These are phyloP conservation scores for Colletotrichum liaoningense DNA, from an alignment of 2,329 filamentous ascomycete species.

Conservation along the genomic window DNA sequence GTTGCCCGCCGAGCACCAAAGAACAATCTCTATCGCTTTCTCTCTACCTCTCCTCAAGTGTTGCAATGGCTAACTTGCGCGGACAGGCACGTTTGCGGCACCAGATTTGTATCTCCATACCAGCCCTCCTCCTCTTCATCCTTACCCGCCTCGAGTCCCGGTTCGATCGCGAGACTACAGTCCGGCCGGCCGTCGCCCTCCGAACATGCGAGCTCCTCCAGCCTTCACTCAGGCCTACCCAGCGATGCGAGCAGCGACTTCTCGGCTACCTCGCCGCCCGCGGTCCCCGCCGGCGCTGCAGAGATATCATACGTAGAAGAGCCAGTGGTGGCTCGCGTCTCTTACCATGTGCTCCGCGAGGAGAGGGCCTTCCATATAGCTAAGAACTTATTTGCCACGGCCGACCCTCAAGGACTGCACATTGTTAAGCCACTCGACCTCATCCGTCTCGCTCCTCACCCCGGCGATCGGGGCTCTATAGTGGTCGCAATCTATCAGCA, in stretches of 20 bases:
- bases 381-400: conserved; percentile 76
- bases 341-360: conserved; percentile 83
- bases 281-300: conserved; percentile 48
- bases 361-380: conserved; percentile 90
- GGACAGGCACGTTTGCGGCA: conserved; percentile 74
- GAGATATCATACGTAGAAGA: conserved; percentile 69
- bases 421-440: conserved; percentile 86
- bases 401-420: conserved; percentile 79
- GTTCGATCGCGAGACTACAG: conserved; percentile 53
- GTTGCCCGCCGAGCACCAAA: neutral
- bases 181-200: conserved; percentile 56
- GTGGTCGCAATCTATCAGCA: conserved; percentile 85
- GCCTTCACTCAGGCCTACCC: conserved; percentile 42
- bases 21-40: neutral
- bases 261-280: conserved; percentile 48
- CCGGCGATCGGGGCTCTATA: conserved; percentile 77
- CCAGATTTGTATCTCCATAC: conserved; percentile 64
- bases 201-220: conserved; percentile 51
- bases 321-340: conserved; percentile 83
- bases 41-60: neutral
- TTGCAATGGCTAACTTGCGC: conserved; percentile 32
- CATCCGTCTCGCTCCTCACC: conserved; percentile 74
- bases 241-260: conserved; percentile 54
- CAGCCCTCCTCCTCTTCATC: conserved; percentile 57
- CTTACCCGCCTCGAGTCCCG: conserved; percentile 57